These are phyloP conservation scores for Lepiota venenata DNA, from an alignment of 768 basidiomycete species.

Conservation along the genomic window DNA sequence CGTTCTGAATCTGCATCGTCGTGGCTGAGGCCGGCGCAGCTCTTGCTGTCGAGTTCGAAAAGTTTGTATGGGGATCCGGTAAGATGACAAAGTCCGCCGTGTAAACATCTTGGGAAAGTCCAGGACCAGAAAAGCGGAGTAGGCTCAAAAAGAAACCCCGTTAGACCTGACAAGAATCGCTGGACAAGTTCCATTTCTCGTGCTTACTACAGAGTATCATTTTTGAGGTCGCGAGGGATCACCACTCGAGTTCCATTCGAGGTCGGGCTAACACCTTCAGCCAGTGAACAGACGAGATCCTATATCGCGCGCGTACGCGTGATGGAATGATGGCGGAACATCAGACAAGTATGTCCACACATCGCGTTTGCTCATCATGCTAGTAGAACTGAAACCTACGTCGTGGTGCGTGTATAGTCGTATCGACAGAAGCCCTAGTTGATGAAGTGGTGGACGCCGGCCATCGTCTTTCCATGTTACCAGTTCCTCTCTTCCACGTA, in stretches of 20 bases:
- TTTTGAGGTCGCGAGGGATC: conserved; percentile 1
- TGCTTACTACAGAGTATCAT: conserved; percentile 10
- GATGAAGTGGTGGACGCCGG: conserved; percentile 32
- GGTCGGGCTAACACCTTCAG: conserved; percentile 3
- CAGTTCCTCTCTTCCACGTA: conserved; percentile 36
- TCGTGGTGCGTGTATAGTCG: conserved; percentile 42
- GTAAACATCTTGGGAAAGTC: background rate
- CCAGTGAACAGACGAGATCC: conserved; percentile 4
- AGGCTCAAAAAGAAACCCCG: background rate
- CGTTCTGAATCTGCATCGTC: conserved; percentile 6
- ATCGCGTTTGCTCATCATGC: no score
- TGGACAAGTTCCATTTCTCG: background rate
- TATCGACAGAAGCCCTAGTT: conserved; percentile 42
- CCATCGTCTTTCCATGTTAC: conserved; percentile 53
- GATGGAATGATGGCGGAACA: background rate
- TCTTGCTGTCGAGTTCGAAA: background rate
- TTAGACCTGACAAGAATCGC: background rate
- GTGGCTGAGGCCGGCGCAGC: background rate
- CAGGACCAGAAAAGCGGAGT: background rate
- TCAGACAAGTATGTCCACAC: no score
- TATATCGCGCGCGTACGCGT: background rate
- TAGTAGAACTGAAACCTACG: conserved; percentile 28
- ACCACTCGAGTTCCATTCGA: background rate
- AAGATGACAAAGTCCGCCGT: conserved; percentile 8
- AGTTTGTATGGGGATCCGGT: background rate